Base-by-base conservation (phyloP, 179 eudicot genomes). In the Pouteria campechiana region DNA sequence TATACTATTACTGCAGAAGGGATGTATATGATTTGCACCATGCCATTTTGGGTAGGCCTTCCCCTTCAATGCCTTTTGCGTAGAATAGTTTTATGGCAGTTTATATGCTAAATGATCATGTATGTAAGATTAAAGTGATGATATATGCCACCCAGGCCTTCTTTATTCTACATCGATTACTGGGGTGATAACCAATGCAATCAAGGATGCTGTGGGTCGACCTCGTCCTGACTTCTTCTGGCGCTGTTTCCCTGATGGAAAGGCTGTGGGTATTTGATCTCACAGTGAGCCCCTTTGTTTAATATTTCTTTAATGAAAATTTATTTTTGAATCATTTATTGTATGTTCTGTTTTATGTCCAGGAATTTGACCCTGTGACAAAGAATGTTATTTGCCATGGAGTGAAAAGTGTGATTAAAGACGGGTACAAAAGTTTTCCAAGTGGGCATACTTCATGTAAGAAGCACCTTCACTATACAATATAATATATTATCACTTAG, bases 191-290 rank as follows among this genome's bases (percentile, higher is more conserved):
- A 86, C 95, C 40, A 93, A 90, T 68, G 80, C 98, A 31, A 85
- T 90, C 25, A 90, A 90, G 70, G 87, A 76, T 55, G 93, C 81
- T 57, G 90, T 79, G 41, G 95, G 98, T 42, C 81, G 98, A 47
- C 98, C 98, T 52, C 83, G 95, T 28, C 98, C 98, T 10, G 90
- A 90, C 68, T 90, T 90, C 71, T 90, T 85, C 21, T 90, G 98
- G 98, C 83, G 95, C 39, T 90, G 98, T 59, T 90, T 90, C 24
- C 98, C 95, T 42, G 50, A 86, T 66, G 94, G 90, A 29, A 74
- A 50, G 49, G 90, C 64, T 56, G 98, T 86, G 59, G 28, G 77
- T 54, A 30, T 25, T 16, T 28, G 2, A 35, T 30, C 32, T 48
- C 37, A 12, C 41, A 21, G 45, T 21, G 17, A 57, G 7, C 54